Evolutionary conservation across 257 asterid species (phyloP), one percentile per base, ranked within the genome.

Genomic region (Solanum medicagineum): DNA sequence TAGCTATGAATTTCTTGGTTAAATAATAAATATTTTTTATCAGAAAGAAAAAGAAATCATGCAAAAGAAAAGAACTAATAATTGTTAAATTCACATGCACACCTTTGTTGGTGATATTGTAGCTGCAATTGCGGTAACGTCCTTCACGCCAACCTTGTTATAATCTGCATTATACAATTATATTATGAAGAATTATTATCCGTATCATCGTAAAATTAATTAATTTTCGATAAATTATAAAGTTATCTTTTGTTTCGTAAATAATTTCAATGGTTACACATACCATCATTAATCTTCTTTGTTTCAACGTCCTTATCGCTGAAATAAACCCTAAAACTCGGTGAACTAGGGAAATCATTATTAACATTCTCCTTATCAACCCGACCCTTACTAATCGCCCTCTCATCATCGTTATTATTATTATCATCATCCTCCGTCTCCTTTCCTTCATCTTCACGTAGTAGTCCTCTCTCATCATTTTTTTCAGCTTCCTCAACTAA

Each of bases 321-420:
- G 62, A 88, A 89, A 66, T 88, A 93, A 20, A 90, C 87, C 47
- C 91, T 89, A 80, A 93, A 93, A 84, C 95, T 93, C 4, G 94
- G 96, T 0, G 96, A 93, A 26, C 86, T 81, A 0, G 88, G 87
- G 29, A 59, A 84, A n/a, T 60, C 85, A 17, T 83, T 87, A 14
- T 83, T 87, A 10, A 36, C 84, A 51, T 81, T 47, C 15, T 51
- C 60, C n/a, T 74, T 19, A 15, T 22, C 36, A 75, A 22, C 85
- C 11, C 68, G 87, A 44, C 53, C 17, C 63, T 68, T 85, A 9
- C 87, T 85, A n/a, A 92, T 74, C 81, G 22, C 87, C 85, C 94
- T 87, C 74, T 83, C 90, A 54, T 87, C 91, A 8, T 62, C 81
- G 0, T 84, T 81, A 4, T 87, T 54, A 8, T 74, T 63, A 14